These are phyloP conservation scores for Neodidymelliopsis sp. DNA, from an alignment of 2,329 filamentous ascomycete genomes.

Conservation along the genomic window DNA sequence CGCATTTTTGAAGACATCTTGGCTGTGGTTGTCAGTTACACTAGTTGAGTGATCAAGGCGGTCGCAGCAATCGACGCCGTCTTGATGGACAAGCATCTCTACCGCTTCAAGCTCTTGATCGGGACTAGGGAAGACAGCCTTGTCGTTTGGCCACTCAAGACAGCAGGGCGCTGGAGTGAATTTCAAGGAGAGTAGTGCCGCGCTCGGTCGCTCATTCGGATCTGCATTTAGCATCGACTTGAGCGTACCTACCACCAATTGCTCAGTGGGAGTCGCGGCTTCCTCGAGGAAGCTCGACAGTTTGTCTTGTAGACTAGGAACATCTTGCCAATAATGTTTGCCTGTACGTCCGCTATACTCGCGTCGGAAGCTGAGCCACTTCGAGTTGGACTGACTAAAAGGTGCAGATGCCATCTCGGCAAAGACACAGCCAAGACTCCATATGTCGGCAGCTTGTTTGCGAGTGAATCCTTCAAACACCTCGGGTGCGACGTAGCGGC, in stretches of 20 bases:
- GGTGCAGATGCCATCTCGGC: constrained; percentile 79
- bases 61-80: constrained; percentile 25
- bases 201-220: constrained; percentile 41
- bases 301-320: constrained; percentile 37
- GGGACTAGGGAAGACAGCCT: constrained; percentile 42
- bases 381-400: constrained; percentile 31
- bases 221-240: constrained; percentile 42
- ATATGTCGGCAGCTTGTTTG: constrained; percentile 71
- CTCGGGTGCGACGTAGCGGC: constrained; percentile 48
- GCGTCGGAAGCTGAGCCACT: constrained; percentile 38
- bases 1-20: constrained; percentile 22
- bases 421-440: constrained; percentile 96
- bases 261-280: constrained; percentile 29
- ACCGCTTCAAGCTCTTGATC: constrained; percentile 38
- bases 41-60: constrained; percentile 15
- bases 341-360: constrained; percentile 39
- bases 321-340: constrained; percentile 49
- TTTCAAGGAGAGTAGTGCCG: constrained; percentile 38
- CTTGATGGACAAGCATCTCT: constrained; percentile 33
- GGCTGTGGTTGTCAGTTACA: not conserved
- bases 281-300: constrained; percentile 34
- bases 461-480: constrained; percentile 38
- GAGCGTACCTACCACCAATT: constrained; percentile 36
- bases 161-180: constrained; percentile 49
- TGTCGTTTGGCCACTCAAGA: constrained; percentile 47